A percentile compares a stretch with the other conserved stretches of the same genome.
Evolutionary conservation across 225 moss, liverwort and hornwort genomes (phyloP).

Genomic region (Takakia lepidozioides): DNA sequence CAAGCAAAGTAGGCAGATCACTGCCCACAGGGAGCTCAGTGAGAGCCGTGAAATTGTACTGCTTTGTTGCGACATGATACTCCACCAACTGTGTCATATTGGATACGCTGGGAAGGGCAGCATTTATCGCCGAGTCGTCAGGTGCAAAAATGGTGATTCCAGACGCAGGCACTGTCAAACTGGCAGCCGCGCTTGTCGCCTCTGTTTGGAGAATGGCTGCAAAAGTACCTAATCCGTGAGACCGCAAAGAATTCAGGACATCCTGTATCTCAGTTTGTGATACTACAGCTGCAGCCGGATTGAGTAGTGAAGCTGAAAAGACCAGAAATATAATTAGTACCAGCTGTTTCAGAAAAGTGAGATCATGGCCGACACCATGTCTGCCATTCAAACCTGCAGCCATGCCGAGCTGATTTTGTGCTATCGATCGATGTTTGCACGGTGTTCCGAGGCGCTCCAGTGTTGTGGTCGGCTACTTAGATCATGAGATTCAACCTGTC

Average conservation of each 20-base stretch:
- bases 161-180: not conserved
- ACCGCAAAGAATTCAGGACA: slow-evolving; percentile 8
- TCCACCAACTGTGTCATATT: not conserved
- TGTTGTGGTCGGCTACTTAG: too few relatives aligned
- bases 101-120: not conserved
- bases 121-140: slow-evolving; percentile 6
- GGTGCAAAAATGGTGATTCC: slow-evolving; percentile 21
- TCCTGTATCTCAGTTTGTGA: slow-evolving; percentile 7
- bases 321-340: not conserved
- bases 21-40: not conserved
- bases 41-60: not conserved
- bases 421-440: too few relatives aligned
- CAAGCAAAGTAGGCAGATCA: slow-evolving; percentile 1
- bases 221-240: slow-evolving; percentile 4
- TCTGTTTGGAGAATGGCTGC: slow-evolving; percentile 4
- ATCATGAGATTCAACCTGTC: too few relatives aligned
- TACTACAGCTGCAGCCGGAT: too few relatives aligned
- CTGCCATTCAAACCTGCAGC: too few relatives aligned
- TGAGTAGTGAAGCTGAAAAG: not conserved
- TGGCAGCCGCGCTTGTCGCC: not conserved
- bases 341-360: too few relatives aligned
- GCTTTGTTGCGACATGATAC: slow-evolving; percentile 5
- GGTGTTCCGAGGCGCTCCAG: too few relatives aligned
- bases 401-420: too few relatives aligned
- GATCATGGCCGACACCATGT: too few relatives aligned